phyloP scores from a whole-genome alignment of 768 basidiomycete genomes.

The Termitomyces sp. region DNA sequence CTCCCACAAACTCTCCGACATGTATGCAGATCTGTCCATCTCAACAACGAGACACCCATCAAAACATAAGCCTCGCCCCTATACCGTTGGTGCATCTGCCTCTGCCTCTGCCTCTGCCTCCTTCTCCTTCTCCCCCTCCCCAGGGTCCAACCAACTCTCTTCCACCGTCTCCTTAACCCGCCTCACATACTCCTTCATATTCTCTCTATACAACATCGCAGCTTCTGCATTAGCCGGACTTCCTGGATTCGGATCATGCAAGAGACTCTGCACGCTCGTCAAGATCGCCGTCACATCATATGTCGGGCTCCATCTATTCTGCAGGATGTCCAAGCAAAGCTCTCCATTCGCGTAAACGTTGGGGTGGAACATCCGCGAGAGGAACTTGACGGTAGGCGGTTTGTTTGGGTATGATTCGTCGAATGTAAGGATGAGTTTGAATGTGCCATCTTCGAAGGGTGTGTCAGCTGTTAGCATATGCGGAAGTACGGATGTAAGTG shows the following conservation, averaged over 20 bases:
- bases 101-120: neutral
- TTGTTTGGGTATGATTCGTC: slow-evolving; percentile 99
- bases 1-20: neutral
- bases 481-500: slow-evolving; percentile 1
- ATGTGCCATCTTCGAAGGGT: slow-evolving; percentile 98
- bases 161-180: slow-evolving; percentile 92
- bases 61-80: neutral
- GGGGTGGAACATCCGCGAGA: slow-evolving; percentile 97
- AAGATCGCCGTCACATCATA: slow-evolving; percentile 99
- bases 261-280: slow-evolving; percentile 90
- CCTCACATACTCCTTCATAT: slow-evolving; percentile 97
- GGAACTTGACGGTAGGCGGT: slow-evolving; percentile 94
- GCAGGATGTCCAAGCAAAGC: slow-evolving; percentile 95
- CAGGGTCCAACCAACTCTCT: slow-evolving; percentile 91
- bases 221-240: slow-evolving; percentile 99
- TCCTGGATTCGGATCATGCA: slow-evolving; percentile 98
- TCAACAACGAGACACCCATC: neutral
- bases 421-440: slow-evolving; percentile 92
- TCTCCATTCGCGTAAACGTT: slow-evolving; percentile 99
- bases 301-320: slow-evolving; percentile 98
- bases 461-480: slow-evolving; percentile 68
- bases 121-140: slow-evolving; percentile 41
- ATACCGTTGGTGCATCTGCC: neutral
- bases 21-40: neutral
- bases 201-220: slow-evolving; percentile 92